Evolutionary conservation across 2,329 filamentous ascomycete genomes (phyloP), one percentile per base, ranked within the genome.

Genomic region (Hymenoscyphus infarciens): DNA sequence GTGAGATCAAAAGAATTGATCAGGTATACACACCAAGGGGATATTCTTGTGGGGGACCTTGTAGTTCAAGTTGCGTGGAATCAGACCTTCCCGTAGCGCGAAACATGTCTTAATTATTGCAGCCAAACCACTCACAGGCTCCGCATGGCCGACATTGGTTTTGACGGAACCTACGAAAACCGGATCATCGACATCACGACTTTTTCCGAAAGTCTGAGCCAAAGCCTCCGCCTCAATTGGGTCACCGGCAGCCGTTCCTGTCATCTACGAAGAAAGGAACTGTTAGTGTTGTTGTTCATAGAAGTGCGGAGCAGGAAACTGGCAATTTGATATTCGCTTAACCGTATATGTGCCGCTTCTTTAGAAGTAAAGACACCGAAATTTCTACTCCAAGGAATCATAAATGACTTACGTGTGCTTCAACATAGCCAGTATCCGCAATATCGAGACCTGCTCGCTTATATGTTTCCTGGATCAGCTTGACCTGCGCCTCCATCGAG

Each of bases 31-130:
- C 8, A 33, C 35, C 31, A 61, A 22, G 31, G 53, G 33, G 10
- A 56, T 55, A 7, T 45, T 42, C 13, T 42, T 27, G 35, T 42
- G 19, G 1, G 33, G 16, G 3, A 35, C 53, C 38, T 60, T 33
- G 31, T 61, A 61, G 33, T 55, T 57, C 1, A 60, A 15, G 38
- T 56, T 54, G 1, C 72, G 67, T 13, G 66, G 69, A 33, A 73
- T 71, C 2, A 62, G 53, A 16, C 64, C 61, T 3, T 66, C 61
- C 54, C 70, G 62, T 5, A 73, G 25, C 29, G 77, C 71, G 16
- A 82, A 55, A 1, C 77, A 69, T 10, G 71, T 70, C 62, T 83
- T 83, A 19, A 83, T 74, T 1, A 83, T 19, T 0, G 74, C 74
- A 0, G 75, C 73, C 0, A 83, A 57, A 0, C 79, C 81, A 1